A percentile compares a stretch with the other conserved stretches of the same genome.
phyloP scores from a whole-genome alignment of 2,329 filamentous ascomycete species.

The Trichoderma cornu-damae region DNA sequence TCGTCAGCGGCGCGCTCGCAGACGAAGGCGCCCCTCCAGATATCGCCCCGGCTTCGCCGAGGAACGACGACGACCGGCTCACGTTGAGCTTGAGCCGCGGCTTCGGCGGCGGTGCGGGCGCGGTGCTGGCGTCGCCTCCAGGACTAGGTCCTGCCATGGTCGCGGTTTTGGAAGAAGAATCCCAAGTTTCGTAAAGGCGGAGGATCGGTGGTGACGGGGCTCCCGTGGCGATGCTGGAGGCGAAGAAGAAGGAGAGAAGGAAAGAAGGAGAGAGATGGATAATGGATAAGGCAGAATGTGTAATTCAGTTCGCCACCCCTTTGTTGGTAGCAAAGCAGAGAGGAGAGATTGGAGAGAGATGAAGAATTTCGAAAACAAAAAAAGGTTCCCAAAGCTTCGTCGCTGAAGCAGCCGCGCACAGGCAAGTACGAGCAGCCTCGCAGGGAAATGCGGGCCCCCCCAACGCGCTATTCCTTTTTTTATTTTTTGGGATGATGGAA shows the following conservation, averaged over 20 bases:
- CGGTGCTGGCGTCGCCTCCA: conserved; percentile 23
- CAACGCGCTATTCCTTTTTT: conserved; percentile 7
- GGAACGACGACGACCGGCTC: conserved; percentile 34
- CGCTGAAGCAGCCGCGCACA: conserved; percentile 4
- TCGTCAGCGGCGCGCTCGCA: conserved; percentile 18
- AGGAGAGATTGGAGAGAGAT: background rate
- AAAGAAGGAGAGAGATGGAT: background rate
- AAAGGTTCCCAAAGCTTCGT: background rate
- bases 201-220: background rate
- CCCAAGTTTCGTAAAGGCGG: background rate
- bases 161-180: background rate
- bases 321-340: background rate
- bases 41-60: conserved; percentile 26
- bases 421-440: conserved; percentile 16
- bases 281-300: too few species aligned
- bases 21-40: conserved; percentile 17
- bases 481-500: too few species aligned
- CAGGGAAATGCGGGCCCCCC: background rate
- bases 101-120: conserved; percentile 30
- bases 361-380: background rate
- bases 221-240: background rate
- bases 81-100: conserved; percentile 39
- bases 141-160: conserved; percentile 30
- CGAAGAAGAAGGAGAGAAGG: too few species aligned
- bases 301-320: too few species aligned